These are phyloP conservation scores for Bryum argenteum DNA, from an alignment of 225 moss, liverwort and hornwort species.

Conservation along the genomic window DNA sequence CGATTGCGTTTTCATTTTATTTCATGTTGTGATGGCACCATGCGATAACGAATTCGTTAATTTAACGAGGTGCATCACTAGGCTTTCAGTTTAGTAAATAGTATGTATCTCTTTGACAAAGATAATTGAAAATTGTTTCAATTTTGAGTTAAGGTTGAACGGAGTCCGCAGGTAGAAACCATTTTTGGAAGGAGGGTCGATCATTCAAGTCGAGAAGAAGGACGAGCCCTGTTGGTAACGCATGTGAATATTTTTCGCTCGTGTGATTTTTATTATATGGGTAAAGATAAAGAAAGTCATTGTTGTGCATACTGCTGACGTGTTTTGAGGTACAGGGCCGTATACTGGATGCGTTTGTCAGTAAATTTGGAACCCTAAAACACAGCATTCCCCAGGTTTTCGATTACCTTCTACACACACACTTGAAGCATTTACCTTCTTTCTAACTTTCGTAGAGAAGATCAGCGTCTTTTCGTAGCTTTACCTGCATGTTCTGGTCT, in stretches of 20 bases:
- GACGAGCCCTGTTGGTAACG: constrained; percentile 88
- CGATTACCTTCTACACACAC: constrained; percentile 1
- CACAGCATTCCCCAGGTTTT: constrained; percentile 96
- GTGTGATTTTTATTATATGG: too few species aligned
- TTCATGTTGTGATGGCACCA: constrained; percentile 3
- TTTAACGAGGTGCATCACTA: constrained; percentile 8
- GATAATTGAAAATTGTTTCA: constrained; percentile 26
- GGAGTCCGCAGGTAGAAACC: constrained; percentile 78
- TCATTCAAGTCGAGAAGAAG: constrained; percentile 95
- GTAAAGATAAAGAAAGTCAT: neutral
- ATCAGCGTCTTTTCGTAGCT: neutral
- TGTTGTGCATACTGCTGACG: constrained; percentile 29
- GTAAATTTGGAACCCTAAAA: constrained; percentile 98
- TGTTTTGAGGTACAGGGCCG: constrained; percentile 68
- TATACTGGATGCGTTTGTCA: constrained; percentile 99
- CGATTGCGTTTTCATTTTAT: neutral
- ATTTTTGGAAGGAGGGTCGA: constrained; percentile 93
- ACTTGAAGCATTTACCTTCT: constrained; percentile 9
- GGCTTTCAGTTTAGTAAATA: neutral
- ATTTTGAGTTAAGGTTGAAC: constrained; percentile 6
- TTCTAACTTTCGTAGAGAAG: constrained; percentile 2
- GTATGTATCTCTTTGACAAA: neutral
- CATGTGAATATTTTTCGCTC: neutral
- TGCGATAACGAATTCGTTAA: constrained; percentile 4
- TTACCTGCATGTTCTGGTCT: constrained; percentile 16